These are phyloP conservation scores for Mycena rosella DNA, from an alignment of 768 basidiomycete genomes.

Conservation along the genomic window DNA sequence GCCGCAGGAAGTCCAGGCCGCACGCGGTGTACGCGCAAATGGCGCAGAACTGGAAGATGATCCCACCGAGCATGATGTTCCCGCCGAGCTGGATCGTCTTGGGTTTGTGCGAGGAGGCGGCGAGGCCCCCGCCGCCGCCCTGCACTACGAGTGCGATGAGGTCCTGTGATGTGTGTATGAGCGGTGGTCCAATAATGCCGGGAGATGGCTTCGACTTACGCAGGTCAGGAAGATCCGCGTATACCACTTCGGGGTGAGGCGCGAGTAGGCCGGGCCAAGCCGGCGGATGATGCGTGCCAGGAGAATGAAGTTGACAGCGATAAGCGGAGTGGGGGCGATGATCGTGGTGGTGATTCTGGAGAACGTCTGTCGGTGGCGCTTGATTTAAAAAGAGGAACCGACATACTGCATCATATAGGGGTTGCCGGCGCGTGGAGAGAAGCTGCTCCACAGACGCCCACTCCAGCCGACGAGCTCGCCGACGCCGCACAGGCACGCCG, in stretches of 20 bases:
- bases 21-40: constrained; percentile 57
- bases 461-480: constrained; percentile 69
- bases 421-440: constrained; percentile 36
- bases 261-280: constrained; percentile 54
- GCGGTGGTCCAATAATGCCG: background rate
- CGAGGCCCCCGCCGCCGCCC: constrained; percentile 53
- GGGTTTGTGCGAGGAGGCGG: constrained; percentile 44
- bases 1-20: constrained; percentile 60
- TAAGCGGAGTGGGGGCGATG: constrained; percentile 67
- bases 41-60: constrained; percentile 67
- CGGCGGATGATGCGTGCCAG: constrained; percentile 49
- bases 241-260: constrained; percentile 42
- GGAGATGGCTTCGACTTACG: background rate
- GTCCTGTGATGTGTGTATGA: constrained; percentile 34
- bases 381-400: too few species aligned
- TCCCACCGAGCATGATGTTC: constrained; percentile 69
- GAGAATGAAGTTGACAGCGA: constrained; percentile 63
- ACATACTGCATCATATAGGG: constrained; percentile 61
- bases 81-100: constrained; percentile 27
- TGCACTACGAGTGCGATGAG: constrained; percentile 54
- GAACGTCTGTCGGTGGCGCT: too few species aligned
- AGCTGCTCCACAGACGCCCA: constrained; percentile 66
- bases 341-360: constrained; percentile 60
- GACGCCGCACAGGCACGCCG: constrained; percentile 59
- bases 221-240: constrained; percentile 29